These are phyloP conservation scores for Selaginella moellendorffii DNA, from an alignment of 75 land plant species.

Conservation along the genomic window DNA sequence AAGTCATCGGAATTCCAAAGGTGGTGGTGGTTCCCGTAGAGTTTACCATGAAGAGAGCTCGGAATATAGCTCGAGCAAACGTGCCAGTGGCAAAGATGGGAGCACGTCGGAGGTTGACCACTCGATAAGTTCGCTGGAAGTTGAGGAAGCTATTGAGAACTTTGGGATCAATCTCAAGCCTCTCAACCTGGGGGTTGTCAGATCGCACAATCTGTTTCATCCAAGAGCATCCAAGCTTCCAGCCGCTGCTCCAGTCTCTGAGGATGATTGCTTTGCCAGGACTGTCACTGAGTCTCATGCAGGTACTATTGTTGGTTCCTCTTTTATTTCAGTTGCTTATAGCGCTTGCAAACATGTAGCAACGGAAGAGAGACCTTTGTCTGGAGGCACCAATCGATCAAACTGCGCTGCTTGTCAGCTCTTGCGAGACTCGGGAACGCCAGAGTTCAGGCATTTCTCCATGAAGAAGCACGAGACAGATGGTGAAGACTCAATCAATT, in stretches of 20 bases:
- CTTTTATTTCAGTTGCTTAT: neutral
- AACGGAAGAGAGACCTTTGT: neutral
- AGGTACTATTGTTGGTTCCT: too few relatives aligned
- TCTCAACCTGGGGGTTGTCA: neutral
- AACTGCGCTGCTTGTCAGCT: neutral
- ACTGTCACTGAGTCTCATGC: too few relatives aligned
- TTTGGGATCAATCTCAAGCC: neutral
- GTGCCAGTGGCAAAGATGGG: too few relatives aligned
- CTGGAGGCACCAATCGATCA: neutral
- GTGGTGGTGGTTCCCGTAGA: too few relatives aligned
- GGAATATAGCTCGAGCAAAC: too few relatives aligned
- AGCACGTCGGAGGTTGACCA: neutral
- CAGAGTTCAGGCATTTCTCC: neutral
- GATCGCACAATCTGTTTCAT: too few relatives aligned
- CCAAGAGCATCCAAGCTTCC: too few relatives aligned
- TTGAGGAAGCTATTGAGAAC: neutral
- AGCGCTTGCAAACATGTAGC: too few relatives aligned
- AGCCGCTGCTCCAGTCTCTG: too few relatives aligned
- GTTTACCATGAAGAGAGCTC: too few relatives aligned
- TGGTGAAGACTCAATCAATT: neutral
- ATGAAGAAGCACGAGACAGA: neutral
- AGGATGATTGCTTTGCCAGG: too few relatives aligned
- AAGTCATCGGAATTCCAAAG: too few relatives aligned
- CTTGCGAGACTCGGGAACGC: neutral
- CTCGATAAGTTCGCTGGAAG: neutral